Percentiles rank a stretch among this genome's conserved stretches.
phyloP scores from a whole-genome alignment of 768 basidiomycete species.

The Leucosporidium creatinivorum region DNA sequence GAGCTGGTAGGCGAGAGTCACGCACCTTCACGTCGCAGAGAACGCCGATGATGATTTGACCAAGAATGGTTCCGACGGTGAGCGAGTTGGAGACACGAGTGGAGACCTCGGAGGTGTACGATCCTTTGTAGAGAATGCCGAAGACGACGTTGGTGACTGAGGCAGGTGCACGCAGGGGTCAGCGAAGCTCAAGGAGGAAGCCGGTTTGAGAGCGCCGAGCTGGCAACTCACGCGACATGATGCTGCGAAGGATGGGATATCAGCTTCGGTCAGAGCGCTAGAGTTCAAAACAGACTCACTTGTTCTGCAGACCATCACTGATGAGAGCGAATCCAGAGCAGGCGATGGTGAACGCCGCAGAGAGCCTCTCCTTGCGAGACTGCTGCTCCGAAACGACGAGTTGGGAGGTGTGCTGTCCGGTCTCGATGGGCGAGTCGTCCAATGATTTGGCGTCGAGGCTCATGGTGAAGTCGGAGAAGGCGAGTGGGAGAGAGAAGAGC shows the following conservation, averaged over 20 bases:
- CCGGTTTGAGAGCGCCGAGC: too few relatives aligned
- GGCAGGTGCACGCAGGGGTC: not conserved
- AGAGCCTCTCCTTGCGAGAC: conserved; percentile 45
- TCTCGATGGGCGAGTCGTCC: not conserved
- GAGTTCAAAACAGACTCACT: not conserved
- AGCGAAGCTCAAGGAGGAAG: conserved; percentile 1
- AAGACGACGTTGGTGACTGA: conserved; percentile 53
- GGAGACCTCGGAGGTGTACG: conserved; percentile 56
- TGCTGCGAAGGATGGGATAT: too few relatives aligned
- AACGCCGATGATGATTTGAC: conserved; percentile 46
- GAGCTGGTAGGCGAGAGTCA: too few relatives aligned
- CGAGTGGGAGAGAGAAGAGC: not conserved
- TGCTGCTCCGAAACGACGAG: not conserved
- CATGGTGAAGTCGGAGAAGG: not conserved
- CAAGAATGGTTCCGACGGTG: conserved; percentile 57
- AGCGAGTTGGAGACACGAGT: conserved; percentile 66
- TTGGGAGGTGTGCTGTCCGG: not conserved
- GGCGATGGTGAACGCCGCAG: conserved; percentile 58
- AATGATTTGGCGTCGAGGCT: not conserved
- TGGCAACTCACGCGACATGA: not conserved
- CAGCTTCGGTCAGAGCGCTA: not conserved
- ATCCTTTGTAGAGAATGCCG: conserved; percentile 56
- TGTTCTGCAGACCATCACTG: conserved; percentile 50
- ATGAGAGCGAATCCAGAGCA: conserved; percentile 61
- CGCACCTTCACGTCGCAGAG: conserved; percentile 56